Evolutionary conservation across 176 grass and related monocot genomes (phyloP).

Genomic region (Microstegium vimineum): DNA sequence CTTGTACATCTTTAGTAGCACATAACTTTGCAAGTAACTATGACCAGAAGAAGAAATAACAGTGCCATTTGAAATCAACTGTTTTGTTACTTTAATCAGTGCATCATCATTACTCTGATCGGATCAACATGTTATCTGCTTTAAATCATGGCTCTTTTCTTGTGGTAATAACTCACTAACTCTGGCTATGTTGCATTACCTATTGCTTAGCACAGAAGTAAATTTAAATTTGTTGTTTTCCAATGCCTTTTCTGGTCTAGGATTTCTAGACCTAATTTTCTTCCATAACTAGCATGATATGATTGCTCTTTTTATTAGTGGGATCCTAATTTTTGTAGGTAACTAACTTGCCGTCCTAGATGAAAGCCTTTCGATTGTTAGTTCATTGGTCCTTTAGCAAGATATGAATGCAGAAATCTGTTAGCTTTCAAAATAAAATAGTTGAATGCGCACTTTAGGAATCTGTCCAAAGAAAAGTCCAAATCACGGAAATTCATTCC

Average conservation of each 20-base stretch:
- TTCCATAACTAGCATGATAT: constrained; percentile 17
- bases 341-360: constrained; percentile 16
- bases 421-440: constrained; percentile 47
- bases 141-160: constrained; percentile 27
- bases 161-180: not conserved
- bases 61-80: constrained; percentile 16
- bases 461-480: constrained; percentile 44
- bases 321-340: constrained; percentile 18
- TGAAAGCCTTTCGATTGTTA: not conserved
- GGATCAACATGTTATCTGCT: constrained; percentile 11
- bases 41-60: constrained; percentile 26
- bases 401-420: constrained; percentile 9
- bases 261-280: constrained; percentile 27
- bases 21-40: constrained; percentile 34
- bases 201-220: constrained; percentile 45
- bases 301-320: constrained; percentile 28
- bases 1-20: constrained; percentile 29
- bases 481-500: constrained; percentile 40
- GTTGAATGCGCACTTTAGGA: constrained; percentile 36
- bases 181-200: not conserved
- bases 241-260: constrained; percentile 14
- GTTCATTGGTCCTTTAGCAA: constrained; percentile 12
- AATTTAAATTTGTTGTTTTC: not conserved
- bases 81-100: constrained; percentile 28
- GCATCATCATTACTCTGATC: constrained; percentile 31